Conservation (phyloP, 2,329 filamentous ascomycete genomes). For the Fusarium citri region DNA sequence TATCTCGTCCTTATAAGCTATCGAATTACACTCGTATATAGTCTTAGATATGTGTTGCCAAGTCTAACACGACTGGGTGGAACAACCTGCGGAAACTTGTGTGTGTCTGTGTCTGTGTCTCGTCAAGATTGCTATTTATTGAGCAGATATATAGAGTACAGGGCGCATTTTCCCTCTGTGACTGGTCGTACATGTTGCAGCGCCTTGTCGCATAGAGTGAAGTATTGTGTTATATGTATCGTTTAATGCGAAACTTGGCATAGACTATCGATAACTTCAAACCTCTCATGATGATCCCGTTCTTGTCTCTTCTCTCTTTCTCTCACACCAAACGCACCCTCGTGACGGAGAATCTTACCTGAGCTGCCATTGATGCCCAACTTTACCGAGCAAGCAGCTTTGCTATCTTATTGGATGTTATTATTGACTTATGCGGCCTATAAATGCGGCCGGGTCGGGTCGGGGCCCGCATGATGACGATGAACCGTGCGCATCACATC, state of each 20-base stretch:
- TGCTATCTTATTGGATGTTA: slow-evolving; percentile 11
- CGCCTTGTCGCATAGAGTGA: slow-evolving; percentile 3
- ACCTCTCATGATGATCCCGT: background rate
- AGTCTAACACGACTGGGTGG: slow-evolving; percentile 1
- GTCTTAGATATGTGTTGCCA: background rate
- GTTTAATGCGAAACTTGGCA: background rate
- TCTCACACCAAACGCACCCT: slow-evolving; percentile 10
- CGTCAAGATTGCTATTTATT: slow-evolving; percentile 23
- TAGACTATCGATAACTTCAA: background rate
- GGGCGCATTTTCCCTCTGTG: slow-evolving; percentile 5
- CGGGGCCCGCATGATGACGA: slow-evolving; percentile 30
- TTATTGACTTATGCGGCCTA: slow-evolving; percentile 19
- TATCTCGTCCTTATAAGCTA: slow-evolving; percentile 1
- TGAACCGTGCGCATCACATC: slow-evolving; percentile 13
- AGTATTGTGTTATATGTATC: slow-evolving; percentile 1
- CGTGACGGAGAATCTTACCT: slow-evolving; percentile 22
- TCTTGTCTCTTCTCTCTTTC: slow-evolving; percentile 31
- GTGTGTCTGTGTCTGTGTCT: slow-evolving; percentile 23
- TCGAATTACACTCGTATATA: slow-evolving; percentile 3
- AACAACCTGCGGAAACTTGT: slow-evolving; percentile 12
- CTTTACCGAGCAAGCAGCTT: background rate
- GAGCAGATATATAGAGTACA: slow-evolving; percentile 19
- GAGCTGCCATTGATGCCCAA: slow-evolving; percentile 35
- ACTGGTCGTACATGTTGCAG: slow-evolving; percentile 29
- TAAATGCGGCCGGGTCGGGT: slow-evolving; percentile 28